Base-by-base conservation (phyloP, 371 early-diverging fungal species). In the Mucor irregularis region DNA sequence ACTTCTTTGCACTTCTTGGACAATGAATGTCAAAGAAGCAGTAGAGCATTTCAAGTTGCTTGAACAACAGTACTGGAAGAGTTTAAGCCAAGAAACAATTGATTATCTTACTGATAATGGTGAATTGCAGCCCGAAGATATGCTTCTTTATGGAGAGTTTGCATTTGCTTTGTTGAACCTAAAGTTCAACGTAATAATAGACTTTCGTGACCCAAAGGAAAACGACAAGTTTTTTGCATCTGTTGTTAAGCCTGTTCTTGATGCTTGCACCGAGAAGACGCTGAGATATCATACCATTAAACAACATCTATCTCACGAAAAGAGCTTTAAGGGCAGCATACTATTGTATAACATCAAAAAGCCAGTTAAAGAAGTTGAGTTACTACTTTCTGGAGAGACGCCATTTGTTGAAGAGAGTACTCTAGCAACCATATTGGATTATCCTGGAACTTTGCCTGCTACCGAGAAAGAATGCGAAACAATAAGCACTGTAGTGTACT, bases 91-190 rank as follows among this genome's bases (percentile, higher is more conserved):
- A 31, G 14, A 42, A 0, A 17, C 19, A 3, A 49, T 68, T 5
- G 31, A 69, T 13, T 9, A 44, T 16, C 17, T 65, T 7, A 69
- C 69, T 13, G 50, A 48, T 39, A 8, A 49, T 6, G 69, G 69
- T 3, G 44, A 54, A 2, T 35, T 64, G 6, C 43, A 43, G 2
- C 58, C 61, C 1, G 63, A 72, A 6, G 78, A 77, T 49, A 74
- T 73, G 28, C 42, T 69, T 1, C 71, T 83, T 35, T 86, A 83
- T 58, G 88, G 86, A 39, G 88, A 87, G 53, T 55, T 86, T 5
- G 85, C 80, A 0, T 87, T 87, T 56, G 43, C 81, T n/a, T 58
- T 86, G 4, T 54, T 80, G 25, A 81, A 76, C 14, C 75, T 87
- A 14, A 87, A 87, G 42, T 84, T 84, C 9, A 79, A 79, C 29